Evolutionary conservation across 441 rosid species (phyloP), one percentile per base, ranked within the genome.

Genomic region (Breynia disticha): DNA sequence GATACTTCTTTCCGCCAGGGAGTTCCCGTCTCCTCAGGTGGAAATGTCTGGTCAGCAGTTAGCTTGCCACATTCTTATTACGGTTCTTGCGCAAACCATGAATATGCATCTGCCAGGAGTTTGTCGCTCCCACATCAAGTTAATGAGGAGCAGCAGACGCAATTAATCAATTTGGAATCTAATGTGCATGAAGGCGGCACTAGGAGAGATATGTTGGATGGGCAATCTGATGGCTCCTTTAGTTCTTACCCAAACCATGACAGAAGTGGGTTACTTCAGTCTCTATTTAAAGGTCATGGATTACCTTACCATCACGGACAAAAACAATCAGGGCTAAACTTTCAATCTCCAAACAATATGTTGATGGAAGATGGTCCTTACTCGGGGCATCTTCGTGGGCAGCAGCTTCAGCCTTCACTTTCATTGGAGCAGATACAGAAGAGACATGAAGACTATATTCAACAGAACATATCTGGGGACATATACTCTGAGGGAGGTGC

Each of bases 191-290:
- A 64, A 73, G 77, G 59, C 57, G 73, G 58, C 46, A 65, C 48
- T 38, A 58, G 72, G 59, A 73, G 76, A 56, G 67, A 66, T 78
- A 68, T 82, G 72, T 68, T 79, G 59, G 85, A 63, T 49, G 66
- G 67, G 60, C 88, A 83, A 57, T 38, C 76, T 56, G 67, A 75
- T 70, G 80, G 69, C 65, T 62, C 89, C 68, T 80, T 83, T 63
- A 68, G 66, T 54, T 67, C 89, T 55, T 84, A 75, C 72, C 77
- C 80, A 51, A 76, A 64, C 68, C 85, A 75, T 61, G 84, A 79
- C 63, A 78, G 74, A 44, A 89, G 74, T 73, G 97, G 90, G 65
- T 71, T 89, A 53, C 96, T 93, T 59, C 99, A 86, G 49, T 84
- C 96, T 52, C 61, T 93, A 54, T 80, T 93, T 70, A 84, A 77